phyloP scores from a whole-genome alignment of 169 alveolate species.

The Eimeria tenella region DNA sequence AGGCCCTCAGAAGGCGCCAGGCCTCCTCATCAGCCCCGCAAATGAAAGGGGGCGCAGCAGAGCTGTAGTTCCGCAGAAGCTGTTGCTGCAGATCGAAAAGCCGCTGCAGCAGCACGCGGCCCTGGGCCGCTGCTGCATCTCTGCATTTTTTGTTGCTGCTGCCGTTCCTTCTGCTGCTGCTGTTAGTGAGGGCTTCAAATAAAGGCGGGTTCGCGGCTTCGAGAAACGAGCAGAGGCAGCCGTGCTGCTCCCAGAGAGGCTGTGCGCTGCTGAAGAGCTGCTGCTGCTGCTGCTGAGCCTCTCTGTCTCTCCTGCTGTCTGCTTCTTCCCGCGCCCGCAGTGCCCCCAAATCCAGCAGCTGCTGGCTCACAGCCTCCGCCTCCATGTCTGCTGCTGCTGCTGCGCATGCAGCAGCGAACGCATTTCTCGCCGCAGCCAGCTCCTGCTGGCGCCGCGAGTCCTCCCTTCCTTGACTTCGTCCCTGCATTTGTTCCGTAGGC shows the following conservation, averaged over 20 bases:
- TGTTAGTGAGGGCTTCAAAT: constrained; percentile 42
- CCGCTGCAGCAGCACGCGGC: constrained; percentile 61
- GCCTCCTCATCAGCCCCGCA: constrained; percentile 41
- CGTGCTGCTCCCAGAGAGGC: constrained; percentile 65
- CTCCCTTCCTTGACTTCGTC: background rate
- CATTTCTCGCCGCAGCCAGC: background rate
- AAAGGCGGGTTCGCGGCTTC: constrained; percentile 40
- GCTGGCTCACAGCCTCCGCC: constrained; percentile 60
- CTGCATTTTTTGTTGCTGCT: constrained; percentile 8
- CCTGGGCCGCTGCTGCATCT: constrained; percentile 25
- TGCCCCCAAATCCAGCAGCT: constrained; percentile 60
- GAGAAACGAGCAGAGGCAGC: constrained; percentile 52
- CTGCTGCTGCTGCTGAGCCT: constrained; percentile 50
- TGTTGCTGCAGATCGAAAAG: constrained; percentile 47
- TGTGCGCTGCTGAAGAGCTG: constrained; percentile 59
- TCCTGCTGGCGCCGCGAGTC: constrained; percentile 31
- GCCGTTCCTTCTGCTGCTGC: constrained; percentile 51
- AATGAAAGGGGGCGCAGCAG: constrained; percentile 26
- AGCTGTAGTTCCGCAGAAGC: constrained; percentile 41
- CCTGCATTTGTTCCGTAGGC: background rate
- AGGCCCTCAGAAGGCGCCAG: constrained; percentile 5
- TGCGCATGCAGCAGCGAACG: constrained; percentile 54
- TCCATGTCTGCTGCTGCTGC: constrained; percentile 63
- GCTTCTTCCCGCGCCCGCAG: constrained; percentile 34
- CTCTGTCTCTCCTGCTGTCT: constrained; percentile 21